Evolutionary conservation across 768 basidiomycete species (phyloP).

Genomic region (Strobilomyces dryophilus): DNA sequence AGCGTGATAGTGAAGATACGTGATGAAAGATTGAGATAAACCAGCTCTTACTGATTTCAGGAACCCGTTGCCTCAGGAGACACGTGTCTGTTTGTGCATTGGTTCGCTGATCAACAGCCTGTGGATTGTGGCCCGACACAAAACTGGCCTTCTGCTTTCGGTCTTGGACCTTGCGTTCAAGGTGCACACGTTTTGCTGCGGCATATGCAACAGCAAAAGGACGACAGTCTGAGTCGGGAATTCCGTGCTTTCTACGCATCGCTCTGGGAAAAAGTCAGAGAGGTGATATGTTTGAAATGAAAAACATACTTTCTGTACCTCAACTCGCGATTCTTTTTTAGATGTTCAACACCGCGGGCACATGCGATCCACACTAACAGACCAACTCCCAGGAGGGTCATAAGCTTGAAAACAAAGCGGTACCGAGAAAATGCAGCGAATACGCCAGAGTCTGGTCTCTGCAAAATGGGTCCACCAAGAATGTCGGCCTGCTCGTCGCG

Average conservation of each 20-base stretch:
- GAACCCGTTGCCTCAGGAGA: conserved; percentile 40
- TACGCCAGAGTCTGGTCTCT: conserved; percentile 27
- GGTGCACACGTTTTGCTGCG: conserved; percentile 54
- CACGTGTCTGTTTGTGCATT: conserved; percentile 33
- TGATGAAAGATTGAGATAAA: conserved; percentile 27
- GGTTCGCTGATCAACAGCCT: conserved; percentile 28
- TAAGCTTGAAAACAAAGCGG: conserved; percentile 35
- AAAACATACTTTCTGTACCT: conserved; percentile 58
- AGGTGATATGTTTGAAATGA: not conserved
- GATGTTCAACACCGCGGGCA: conserved; percentile 40
- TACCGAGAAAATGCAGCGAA: conserved; percentile 34
- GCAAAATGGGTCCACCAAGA: conserved; percentile 53
- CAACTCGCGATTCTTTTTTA: conserved; percentile 58
- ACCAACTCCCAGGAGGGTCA: conserved; percentile 32
- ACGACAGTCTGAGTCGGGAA: conserved; percentile 76
- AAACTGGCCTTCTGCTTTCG: conserved; percentile 30
- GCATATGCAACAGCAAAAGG: conserved; percentile 89
- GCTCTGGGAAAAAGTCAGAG: conserved; percentile 40
- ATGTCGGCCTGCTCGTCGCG: conserved; percentile 69
- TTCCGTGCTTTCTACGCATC: conserved; percentile 74
- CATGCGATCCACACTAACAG: conserved; percentile 33
- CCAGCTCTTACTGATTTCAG: conserved; percentile 40
- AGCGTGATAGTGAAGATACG: conserved; percentile 14
- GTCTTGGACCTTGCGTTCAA: conserved; percentile 47
- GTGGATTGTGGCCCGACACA: conserved; percentile 21